Conservation (phyloP, 495 filamentous ascomycete genomes). For the Talaromyces stipitatus region DNA sequence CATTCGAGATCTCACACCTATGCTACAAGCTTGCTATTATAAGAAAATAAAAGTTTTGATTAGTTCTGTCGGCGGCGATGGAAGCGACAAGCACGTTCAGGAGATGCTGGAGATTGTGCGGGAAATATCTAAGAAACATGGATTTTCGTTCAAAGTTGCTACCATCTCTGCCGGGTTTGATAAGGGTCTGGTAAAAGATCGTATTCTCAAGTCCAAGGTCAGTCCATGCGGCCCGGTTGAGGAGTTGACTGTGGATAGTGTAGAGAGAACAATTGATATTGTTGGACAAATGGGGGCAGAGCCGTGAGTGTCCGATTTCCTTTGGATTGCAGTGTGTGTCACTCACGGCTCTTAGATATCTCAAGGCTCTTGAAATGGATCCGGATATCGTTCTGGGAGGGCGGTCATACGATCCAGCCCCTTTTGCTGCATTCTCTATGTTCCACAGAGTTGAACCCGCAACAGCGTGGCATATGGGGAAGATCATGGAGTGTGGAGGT, state of each 20-base stretch:
- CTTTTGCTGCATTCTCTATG: constrained; percentile 37
- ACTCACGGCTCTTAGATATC: constrained; percentile 4
- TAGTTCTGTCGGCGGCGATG: constrained; percentile 41
- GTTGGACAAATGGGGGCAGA: constrained; percentile 20
- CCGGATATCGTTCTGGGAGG: constrained; percentile 42
- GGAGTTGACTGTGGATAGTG: constrained; percentile 25
- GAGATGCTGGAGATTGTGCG: constrained; percentile 31
- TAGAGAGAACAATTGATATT: constrained; percentile 24
- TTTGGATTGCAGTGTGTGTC: not conserved
- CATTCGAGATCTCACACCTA: constrained; percentile 28
- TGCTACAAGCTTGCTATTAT: constrained; percentile 21
- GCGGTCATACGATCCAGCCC: constrained; percentile 41
- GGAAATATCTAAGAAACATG: constrained; percentile 17
- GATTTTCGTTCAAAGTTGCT: constrained; percentile 29
- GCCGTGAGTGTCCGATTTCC: constrained; percentile 9
- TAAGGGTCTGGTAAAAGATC: constrained; percentile 20
- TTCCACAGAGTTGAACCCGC: constrained; percentile 18
- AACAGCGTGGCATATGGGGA: constrained; percentile 42
- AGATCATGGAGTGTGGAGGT: constrained; percentile 45
- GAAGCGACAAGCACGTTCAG: constrained; percentile 34
- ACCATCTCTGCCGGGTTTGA: constrained; percentile 31
- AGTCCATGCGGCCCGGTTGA: constrained; percentile 26
- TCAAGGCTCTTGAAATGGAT: constrained; percentile 28
- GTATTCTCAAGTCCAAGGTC: constrained; percentile 17
- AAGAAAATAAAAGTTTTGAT: constrained; percentile 33